phyloP scores from a whole-genome alignment of 345 rosid species.

The Toxicodendron radicans region DNA sequence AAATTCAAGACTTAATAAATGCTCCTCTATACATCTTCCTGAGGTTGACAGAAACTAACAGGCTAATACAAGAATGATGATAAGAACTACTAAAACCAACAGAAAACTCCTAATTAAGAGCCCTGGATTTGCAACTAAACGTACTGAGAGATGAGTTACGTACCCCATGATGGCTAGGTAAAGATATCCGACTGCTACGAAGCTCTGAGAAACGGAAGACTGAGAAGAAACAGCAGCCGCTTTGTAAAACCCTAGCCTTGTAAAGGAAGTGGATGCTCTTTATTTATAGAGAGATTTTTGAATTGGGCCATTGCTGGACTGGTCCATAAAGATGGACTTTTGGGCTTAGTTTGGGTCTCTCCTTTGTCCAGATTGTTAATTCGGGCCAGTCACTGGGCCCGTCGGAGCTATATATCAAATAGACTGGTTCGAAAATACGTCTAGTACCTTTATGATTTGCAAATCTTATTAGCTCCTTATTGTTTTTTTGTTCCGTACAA shows the following conservation, averaged over 20 bases:
- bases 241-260: constrained; percentile 14
- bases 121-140: background rate
- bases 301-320: background rate
- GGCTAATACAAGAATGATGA: background rate
- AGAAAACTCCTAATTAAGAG: background rate
- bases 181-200: background rate
- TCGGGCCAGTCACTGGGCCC: background rate
- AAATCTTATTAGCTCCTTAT: no score
- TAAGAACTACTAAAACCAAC: background rate
- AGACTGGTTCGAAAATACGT: background rate
- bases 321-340: constrained; percentile 1
- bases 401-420: background rate
- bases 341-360: background rate
- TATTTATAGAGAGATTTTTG: background rate
- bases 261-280: no score
- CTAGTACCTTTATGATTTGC: no score
- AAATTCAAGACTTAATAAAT: background rate
- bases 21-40: background rate
- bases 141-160: background rate
- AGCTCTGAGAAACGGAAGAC: constrained; percentile 1
- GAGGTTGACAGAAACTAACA: background rate
- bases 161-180: constrained; percentile 29
- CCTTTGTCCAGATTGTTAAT: background rate
- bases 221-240: constrained; percentile 16
- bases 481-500: no score